phyloP scores from a whole-genome alignment of 192 early-diverging fungal genomes.

The Podila epicladia region DNA sequence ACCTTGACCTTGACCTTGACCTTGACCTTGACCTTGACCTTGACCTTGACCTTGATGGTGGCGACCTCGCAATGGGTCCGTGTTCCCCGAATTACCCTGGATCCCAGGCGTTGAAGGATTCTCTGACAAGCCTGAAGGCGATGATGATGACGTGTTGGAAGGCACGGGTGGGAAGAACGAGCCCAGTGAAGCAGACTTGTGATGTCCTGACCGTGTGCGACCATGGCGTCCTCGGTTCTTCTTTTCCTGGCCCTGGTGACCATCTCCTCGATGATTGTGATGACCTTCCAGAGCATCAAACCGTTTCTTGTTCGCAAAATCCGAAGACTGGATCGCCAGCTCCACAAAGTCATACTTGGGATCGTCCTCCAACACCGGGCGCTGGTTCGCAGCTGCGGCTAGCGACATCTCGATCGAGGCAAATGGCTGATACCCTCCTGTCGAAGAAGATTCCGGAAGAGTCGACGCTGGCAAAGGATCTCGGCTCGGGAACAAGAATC shows the following conservation, averaged over 20 bases:
- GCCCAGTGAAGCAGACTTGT: conserved; percentile 30
- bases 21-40: conserved; percentile 74
- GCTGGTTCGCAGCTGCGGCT: conserved; percentile 31
- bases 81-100: conserved; percentile 1
- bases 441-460: neutral
- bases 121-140: neutral
- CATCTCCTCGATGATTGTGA: neutral
- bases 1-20: conserved; percentile 73
- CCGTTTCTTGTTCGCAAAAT: neutral
- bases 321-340: conserved; percentile 5
- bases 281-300: neutral
- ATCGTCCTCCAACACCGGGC: conserved; percentile 10
- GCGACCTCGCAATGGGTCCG: too few species aligned
- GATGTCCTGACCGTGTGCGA: conserved; percentile 24
- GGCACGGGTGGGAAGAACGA: conserved; percentile 34
- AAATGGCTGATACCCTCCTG: conserved; percentile 11
- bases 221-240: conserved; percentile 23
- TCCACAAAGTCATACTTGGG: conserved; percentile 25
- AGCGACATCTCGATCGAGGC: conserved; percentile 34
- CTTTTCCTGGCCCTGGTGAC: neutral
- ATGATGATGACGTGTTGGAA: neutral
- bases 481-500: conserved; percentile 25
- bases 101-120: neutral
- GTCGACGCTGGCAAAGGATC: neutral
- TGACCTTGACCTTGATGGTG: conserved; percentile 68